Conservation (phyloP, 192 early-diverging fungal species). For the Coemansia erecta region DNA sequence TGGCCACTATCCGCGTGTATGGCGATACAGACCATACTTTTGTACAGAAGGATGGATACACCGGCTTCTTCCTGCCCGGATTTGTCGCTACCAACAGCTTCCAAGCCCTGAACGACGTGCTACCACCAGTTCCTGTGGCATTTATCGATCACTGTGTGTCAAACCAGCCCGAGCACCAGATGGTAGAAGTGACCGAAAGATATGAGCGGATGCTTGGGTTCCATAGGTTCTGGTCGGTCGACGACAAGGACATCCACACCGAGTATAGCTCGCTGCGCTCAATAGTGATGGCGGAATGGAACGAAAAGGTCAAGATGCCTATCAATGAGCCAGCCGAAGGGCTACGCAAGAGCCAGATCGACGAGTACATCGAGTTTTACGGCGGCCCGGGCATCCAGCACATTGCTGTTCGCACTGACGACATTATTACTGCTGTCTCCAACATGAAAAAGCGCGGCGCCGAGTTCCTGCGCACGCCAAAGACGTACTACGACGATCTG, state of each 20-base stretch:
- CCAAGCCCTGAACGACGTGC: slow-evolving; percentile 59
- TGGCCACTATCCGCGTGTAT: slow-evolving; percentile 91
- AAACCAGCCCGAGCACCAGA: slow-evolving; percentile 91
- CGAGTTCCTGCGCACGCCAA: slow-evolving; percentile 84
- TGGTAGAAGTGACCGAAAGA: slow-evolving; percentile 78
- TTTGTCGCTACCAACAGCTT: slow-evolving; percentile 53
- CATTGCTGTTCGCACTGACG: slow-evolving; percentile 87
- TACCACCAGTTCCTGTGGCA: slow-evolving; percentile 66
- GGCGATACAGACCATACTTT: slow-evolving; percentile 97
- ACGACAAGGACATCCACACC: slow-evolving; percentile 94
- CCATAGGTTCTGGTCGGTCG: slow-evolving; percentile 98
- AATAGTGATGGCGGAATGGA: slow-evolving; percentile 92
- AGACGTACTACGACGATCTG: slow-evolving; percentile 86
- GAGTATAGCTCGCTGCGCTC: slow-evolving; percentile 93
- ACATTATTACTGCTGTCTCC: slow-evolving; percentile 81
- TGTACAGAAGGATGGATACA: slow-evolving; percentile 79
- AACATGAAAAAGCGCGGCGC: slow-evolving; percentile 83
- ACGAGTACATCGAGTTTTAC: slow-evolving; percentile 59
- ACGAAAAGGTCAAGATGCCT: slow-evolving; percentile 93
- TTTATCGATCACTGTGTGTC: slow-evolving; percentile 94
- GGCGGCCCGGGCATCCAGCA: slow-evolving; percentile 84
- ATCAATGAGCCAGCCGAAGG: slow-evolving; percentile 96
- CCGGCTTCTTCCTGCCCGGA: slow-evolving; percentile 84
- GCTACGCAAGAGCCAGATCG: slow-evolving; percentile 93
- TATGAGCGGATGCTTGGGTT: slow-evolving; percentile 93